phyloP scores from a whole-genome alignment of 2,329 filamentous ascomycete genomes.

The Colletotrichum higginsianum region DNA sequence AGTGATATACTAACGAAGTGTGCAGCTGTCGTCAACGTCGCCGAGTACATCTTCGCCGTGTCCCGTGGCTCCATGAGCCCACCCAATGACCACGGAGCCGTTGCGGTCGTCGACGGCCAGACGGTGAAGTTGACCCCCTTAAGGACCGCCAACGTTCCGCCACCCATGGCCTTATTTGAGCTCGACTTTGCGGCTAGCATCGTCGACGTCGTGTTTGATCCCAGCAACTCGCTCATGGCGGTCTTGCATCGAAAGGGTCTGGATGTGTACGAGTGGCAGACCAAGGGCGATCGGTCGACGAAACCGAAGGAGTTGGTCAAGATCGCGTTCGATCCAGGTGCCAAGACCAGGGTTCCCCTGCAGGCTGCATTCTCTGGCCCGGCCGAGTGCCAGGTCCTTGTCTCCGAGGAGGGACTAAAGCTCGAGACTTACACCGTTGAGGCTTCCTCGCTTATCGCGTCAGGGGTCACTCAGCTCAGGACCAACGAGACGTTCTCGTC shows the following conservation, averaged over 20 bases:
- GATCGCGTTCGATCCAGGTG: conserved; percentile 55
- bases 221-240: conserved; percentile 75
- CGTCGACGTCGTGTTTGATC: conserved; percentile 82
- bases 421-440: conserved; percentile 31
- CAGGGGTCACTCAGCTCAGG: conserved; percentile 21
- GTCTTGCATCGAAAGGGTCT: conserved; percentile 79
- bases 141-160: conserved; percentile 86
- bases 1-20: conserved; percentile 38
- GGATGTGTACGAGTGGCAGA: conserved; percentile 79
- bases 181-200: conserved; percentile 73
- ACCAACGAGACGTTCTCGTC: conserved; percentile 41
- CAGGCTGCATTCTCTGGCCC: conserved; percentile 51
- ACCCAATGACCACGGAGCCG: conserved; percentile 83
- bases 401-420: conserved; percentile 46
- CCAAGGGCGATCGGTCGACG: conserved; percentile 68
- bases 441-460: neutral
- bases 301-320: conserved; percentile 58
- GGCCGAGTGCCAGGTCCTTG: conserved; percentile 50
- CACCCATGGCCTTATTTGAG: conserved; percentile 91
- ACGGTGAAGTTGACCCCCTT: conserved; percentile 88
- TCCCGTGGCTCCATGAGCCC: conserved; percentile 77
- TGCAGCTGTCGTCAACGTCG: conserved; percentile 65
- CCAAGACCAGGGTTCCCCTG: conserved; percentile 44
- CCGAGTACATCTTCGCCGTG: conserved; percentile 79
- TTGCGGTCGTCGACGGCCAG: conserved; percentile 88